phyloP scores from a whole-genome alignment of 768 basidiomycete species.

The Lactarius quietus region DNA sequence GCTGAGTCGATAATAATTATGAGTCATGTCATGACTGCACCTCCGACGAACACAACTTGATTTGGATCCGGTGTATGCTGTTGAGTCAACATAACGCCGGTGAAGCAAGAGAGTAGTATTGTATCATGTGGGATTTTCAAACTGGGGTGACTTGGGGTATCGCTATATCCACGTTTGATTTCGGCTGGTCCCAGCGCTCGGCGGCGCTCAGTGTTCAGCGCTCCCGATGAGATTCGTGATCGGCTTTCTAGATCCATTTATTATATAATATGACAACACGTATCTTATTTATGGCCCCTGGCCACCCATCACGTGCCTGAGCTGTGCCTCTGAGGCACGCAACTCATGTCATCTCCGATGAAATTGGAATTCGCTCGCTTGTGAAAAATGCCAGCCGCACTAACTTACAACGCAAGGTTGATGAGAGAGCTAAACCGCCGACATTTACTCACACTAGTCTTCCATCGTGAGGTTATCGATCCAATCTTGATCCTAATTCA shows the following conservation, averaged over 20 bases:
- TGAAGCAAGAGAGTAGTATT: background rate
- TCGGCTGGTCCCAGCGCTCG: background rate
- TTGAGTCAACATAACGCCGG: background rate
- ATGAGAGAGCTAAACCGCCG: background rate
- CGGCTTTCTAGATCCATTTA: background rate
- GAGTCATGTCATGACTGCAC: conserved; percentile 1
- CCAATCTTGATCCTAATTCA: background rate
- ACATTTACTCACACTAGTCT: background rate
- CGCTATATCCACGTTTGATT: background rate
- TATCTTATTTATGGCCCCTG: too few relatives aligned
- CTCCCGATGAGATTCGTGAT: conserved; percentile 5
- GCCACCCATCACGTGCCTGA: background rate
- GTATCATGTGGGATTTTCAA: background rate
- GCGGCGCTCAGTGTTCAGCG: too few relatives aligned
- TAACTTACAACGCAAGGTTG: background rate
- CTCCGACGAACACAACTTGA: conserved; percentile 6
- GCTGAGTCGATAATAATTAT: conserved; percentile 2
- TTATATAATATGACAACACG: background rate
- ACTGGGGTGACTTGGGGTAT: background rate
- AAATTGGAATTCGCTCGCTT: conserved; percentile 1
- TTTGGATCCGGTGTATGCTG: background rate
- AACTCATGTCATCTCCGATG: background rate
- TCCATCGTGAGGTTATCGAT: background rate
- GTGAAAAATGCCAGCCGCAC: background rate
- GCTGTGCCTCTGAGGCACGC: background rate